Percentiles rank a stretch among this genome's conserved stretches.
These are phyloP conservation scores for Ustilago crameri DNA, from an alignment of 1,284 basidiomycete genomes.

Conservation along the genomic window DNA sequence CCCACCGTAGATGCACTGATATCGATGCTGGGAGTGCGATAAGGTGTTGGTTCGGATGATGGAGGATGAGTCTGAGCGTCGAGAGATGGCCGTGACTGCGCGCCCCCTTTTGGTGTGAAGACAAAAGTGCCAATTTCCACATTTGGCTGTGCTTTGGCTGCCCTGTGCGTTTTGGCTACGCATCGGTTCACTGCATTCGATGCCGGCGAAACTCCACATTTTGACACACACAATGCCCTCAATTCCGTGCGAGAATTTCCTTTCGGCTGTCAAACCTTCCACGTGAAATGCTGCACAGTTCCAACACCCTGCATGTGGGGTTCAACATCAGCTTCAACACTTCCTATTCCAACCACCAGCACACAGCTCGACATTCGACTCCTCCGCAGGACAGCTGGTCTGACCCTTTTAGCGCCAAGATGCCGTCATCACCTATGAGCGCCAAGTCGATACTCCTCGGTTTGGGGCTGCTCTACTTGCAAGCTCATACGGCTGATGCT, in stretches of 20 bases:
- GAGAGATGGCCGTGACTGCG: background rate
- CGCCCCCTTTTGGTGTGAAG: too few relatives aligned
- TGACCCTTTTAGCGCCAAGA: background rate
- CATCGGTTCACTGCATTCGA: conserved; percentile 1
- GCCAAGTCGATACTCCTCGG: conserved; percentile 28
- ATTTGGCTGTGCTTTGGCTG: too few relatives aligned
- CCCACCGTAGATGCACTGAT: background rate
- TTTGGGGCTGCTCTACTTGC: conserved; percentile 29
- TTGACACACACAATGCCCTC: background rate
- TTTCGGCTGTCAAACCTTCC: background rate
- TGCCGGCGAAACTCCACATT: conserved; percentile 19
- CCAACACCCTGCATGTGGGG: too few relatives aligned
- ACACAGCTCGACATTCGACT: too few relatives aligned
- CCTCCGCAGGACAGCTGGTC: background rate
- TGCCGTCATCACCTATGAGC: conserved; percentile 15
- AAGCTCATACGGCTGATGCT: conserved; percentile 20
- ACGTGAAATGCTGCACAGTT: too few relatives aligned
- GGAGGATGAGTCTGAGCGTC: too few relatives aligned
- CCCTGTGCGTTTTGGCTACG: conserved; percentile 9
- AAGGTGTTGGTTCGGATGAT: too few relatives aligned
- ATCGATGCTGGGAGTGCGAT: too few relatives aligned
- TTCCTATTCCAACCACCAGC: background rate
- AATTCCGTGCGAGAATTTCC: conserved; percentile 17
- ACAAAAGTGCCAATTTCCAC: too few relatives aligned
- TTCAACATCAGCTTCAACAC: background rate